Percentiles rank a stretch among this genome's conserved stretches.
These are phyloP conservation scores for Ceratobasidium sp. DNA, from an alignment of 1,284 basidiomycete species.

Conservation along the genomic window DNA sequence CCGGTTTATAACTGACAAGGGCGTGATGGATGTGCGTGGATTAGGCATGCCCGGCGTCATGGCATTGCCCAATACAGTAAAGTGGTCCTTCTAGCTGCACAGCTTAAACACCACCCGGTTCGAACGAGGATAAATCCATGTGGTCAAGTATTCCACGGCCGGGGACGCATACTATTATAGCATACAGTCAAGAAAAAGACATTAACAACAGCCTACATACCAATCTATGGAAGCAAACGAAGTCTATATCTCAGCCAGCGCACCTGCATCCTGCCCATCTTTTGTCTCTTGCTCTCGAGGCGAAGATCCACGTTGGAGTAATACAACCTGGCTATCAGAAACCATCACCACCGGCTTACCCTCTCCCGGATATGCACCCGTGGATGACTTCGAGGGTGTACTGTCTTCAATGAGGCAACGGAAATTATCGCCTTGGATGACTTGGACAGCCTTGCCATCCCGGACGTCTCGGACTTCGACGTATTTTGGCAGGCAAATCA, in stretches of 20 bases:
- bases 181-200: no score
- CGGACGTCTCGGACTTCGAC: conserved; percentile 98
- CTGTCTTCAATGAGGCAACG: conserved; percentile 94
- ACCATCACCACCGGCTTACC: not conserved
- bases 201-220: no score
- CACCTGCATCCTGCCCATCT: not conserved
- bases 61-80: not conserved
- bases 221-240: not conserved
- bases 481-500: conserved; percentile 97
- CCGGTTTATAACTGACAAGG: not conserved
- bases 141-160: conserved; percentile 50
- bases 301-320: not conserved
- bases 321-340: conserved; percentile 10
- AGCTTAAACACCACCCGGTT: not conserved
- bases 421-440: conserved; percentile 93
- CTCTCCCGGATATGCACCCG: conserved; percentile 25
- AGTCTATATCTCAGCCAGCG: not conserved
- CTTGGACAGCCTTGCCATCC: conserved; percentile 91
- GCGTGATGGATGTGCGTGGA: not conserved
- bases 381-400: conserved; percentile 74
- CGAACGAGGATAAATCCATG: no score
- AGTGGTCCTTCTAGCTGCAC: not conserved
- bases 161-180: no score
- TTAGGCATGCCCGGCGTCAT: not conserved
- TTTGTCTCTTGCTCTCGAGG: not conserved